A percentile compares a stretch with the other conserved stretches of the same genome.
phyloP scores from a whole-genome alignment of 2,329 filamentous ascomycete species.

The Xylariaceae sp. region DNA sequence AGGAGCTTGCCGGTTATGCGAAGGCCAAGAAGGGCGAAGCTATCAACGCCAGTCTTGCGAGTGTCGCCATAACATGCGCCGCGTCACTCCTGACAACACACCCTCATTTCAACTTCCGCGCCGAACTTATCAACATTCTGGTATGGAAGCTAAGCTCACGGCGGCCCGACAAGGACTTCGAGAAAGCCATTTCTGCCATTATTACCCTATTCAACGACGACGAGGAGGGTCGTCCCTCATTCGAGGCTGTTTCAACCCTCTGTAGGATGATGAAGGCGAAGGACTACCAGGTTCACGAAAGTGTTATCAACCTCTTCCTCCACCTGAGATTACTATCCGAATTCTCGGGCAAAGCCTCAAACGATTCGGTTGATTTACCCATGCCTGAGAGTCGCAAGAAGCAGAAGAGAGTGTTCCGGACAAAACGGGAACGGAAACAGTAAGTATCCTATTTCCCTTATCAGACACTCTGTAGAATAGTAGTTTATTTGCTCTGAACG shows the following conservation, averaged over 20 bases:
- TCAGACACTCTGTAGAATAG: neutral
- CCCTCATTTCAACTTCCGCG: conserved; percentile 95
- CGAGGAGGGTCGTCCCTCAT: conserved; percentile 80
- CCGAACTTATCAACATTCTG: conserved; percentile 80
- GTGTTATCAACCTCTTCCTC: conserved; percentile 83
- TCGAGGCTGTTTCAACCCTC: conserved; percentile 79
- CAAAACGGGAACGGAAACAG: conserved; percentile 76
- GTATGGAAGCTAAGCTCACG: conserved; percentile 74
- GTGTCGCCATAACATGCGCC: conserved; percentile 77
- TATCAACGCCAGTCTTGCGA: conserved; percentile 52
- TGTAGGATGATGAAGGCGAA: conserved; percentile 93
- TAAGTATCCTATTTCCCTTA: neutral
- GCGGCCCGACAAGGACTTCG: conserved; percentile 66
- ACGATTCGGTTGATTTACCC: conserved; percentile 62
- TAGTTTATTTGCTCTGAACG: neutral
- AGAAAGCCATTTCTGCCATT: conserved; percentile 71
- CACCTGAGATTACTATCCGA: conserved; percentile 83
- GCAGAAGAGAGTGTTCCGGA: conserved; percentile 76
- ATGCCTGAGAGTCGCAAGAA: conserved; percentile 55
- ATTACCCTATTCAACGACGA: conserved; percentile 80
- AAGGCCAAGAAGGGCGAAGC: conserved; percentile 44
- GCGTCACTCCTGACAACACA: conserved; percentile 76
- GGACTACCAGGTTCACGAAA: conserved; percentile 78
- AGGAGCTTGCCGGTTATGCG: conserved; percentile 64
- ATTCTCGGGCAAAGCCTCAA: conserved; percentile 78